Evolutionary conservation across 2,329 filamentous ascomycete species (phyloP).

Genomic region (Fonsecaea erecta): DNA sequence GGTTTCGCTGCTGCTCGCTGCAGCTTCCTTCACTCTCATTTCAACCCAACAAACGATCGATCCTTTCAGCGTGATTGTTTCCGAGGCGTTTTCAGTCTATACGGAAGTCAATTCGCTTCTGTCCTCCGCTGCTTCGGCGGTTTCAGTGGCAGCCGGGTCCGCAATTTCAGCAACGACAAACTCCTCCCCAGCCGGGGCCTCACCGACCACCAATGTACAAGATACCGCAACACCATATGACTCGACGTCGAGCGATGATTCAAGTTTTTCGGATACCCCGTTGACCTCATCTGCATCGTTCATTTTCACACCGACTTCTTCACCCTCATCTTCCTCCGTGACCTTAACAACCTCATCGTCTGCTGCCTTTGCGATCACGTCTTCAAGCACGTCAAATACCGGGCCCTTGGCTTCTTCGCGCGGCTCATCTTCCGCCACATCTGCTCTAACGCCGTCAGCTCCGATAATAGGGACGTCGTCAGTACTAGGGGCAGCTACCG

Average conservation of each 20-base stretch:
- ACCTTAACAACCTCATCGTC: neutral
- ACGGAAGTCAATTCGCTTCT: slow-evolving; percentile 34
- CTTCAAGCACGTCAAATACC: slow-evolving; percentile 2
- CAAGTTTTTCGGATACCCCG: neutral
- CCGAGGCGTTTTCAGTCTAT: slow-evolving; percentile 34
- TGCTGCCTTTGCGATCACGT: neutral
- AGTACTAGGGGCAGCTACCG: slow-evolving; percentile 22
- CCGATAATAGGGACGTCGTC: slow-evolving; percentile 25
- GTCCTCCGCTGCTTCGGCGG: slow-evolving; percentile 22
- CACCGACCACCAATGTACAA: slow-evolving; percentile 12
- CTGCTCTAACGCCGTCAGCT: slow-evolving; percentile 7
- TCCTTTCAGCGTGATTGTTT: slow-evolving; percentile 28
- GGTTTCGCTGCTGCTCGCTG: slow-evolving; percentile 16
- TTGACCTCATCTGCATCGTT: slow-evolving; percentile 16
- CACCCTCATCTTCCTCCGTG: slow-evolving; percentile 1
- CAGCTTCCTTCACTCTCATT: slow-evolving; percentile 3
- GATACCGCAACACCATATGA: slow-evolving; percentile 16
- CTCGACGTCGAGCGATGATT: neutral
- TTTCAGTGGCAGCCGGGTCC: slow-evolving; percentile 18
- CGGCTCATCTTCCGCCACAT: slow-evolving; percentile 1
- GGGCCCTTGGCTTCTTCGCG: slow-evolving; percentile 11
- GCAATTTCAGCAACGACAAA: slow-evolving; percentile 11
- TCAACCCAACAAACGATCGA: slow-evolving; percentile 25
- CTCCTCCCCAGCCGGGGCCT: slow-evolving; percentile 10
- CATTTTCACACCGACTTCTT: slow-evolving; percentile 19